phyloP scores from a whole-genome alignment of 73 alveolate genomes.

The Tetrahymena elliotti region DNA sequence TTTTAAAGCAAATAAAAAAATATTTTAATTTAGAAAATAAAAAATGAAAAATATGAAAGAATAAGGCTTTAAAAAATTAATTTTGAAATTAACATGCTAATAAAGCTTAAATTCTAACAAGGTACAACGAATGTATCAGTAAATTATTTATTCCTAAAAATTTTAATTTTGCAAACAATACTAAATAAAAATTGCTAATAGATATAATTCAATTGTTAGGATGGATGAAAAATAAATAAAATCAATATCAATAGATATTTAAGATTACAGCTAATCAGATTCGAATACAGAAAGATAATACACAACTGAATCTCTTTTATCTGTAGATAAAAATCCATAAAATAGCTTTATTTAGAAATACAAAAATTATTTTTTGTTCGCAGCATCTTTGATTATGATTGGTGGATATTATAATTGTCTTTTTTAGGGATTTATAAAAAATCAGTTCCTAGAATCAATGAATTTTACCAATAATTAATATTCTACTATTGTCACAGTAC shows the following conservation, averaged over 20 bases:
- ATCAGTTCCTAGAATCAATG: not conserved
- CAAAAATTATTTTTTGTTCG: not conserved
- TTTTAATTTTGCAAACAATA: too few relatives aligned
- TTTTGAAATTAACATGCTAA: too few relatives aligned
- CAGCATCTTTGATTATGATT: not conserved
- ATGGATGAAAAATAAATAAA: not conserved
- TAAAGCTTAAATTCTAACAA: too few relatives aligned
- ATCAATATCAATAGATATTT: not conserved
- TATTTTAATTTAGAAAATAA: too few relatives aligned
- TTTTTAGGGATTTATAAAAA: not conserved
- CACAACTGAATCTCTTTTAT: not conserved
- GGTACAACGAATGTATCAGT: not conserved
- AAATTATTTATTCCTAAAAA: too few relatives aligned
- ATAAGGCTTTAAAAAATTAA: too few relatives aligned
- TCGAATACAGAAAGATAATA: not conserved
- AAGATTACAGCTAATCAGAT: not conserved
- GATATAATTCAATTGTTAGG: not conserved
- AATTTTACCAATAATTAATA: not conserved
- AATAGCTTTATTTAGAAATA: not conserved
- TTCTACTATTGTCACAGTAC: not conserved
- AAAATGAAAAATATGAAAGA: too few relatives aligned
- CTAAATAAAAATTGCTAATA: not conserved
- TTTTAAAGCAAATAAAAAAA: too few relatives aligned
- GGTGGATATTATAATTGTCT: not conserved
- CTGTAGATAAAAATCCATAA: not conserved